These are phyloP conservation scores for Leptoxyphium fumago DNA, from an alignment of 2,329 filamentous ascomycete genomes.

Conservation along the genomic window DNA sequence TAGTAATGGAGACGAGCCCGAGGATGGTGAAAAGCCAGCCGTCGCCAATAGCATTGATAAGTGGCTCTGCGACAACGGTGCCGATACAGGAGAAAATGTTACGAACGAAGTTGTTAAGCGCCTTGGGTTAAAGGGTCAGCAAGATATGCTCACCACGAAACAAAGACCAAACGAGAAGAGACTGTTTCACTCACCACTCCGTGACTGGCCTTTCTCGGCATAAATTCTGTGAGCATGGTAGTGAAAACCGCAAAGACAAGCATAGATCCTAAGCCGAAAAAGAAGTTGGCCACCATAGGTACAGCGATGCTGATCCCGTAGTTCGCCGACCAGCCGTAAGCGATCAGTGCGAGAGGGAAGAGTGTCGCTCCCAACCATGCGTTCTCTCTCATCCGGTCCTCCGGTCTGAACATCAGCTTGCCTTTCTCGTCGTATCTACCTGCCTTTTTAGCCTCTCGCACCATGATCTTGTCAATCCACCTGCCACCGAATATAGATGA, in stretches of 20 bases:
- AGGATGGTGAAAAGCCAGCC: conserved; percentile 60
- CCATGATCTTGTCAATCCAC: conserved; percentile 75
- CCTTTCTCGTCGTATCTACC: conserved; percentile 54
- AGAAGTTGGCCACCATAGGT: conserved; percentile 22
- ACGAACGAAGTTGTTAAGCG: conserved; percentile 66
- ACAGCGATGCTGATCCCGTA: conserved; percentile 34
- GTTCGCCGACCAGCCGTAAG: conserved; percentile 62
- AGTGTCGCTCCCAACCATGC: conserved; percentile 59
- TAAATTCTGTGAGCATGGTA: conserved; percentile 76
- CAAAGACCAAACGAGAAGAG: no score
- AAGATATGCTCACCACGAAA: no score
- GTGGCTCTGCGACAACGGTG: conserved; percentile 52
- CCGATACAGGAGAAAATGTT: conserved; percentile 67
- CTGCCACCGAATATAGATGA: conserved; percentile 54
- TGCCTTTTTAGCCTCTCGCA: conserved; percentile 54
- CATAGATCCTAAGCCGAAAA: conserved; percentile 65
- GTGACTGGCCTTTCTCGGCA: conserved; percentile 53
- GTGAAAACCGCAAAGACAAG: conserved; percentile 59
- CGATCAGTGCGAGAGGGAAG: conserved; percentile 55
- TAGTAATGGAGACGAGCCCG: conserved; percentile 14
- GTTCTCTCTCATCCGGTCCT: conserved; percentile 73
- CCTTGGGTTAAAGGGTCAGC: conserved; percentile 17
- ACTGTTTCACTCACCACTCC: conserved; percentile 35
- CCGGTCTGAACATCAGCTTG: conserved; percentile 52
- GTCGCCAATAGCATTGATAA: conserved; percentile 55